Evolutionary conservation across 805 yeast genomes (phyloP).

Genomic region (Candida nitratophila): DNA sequence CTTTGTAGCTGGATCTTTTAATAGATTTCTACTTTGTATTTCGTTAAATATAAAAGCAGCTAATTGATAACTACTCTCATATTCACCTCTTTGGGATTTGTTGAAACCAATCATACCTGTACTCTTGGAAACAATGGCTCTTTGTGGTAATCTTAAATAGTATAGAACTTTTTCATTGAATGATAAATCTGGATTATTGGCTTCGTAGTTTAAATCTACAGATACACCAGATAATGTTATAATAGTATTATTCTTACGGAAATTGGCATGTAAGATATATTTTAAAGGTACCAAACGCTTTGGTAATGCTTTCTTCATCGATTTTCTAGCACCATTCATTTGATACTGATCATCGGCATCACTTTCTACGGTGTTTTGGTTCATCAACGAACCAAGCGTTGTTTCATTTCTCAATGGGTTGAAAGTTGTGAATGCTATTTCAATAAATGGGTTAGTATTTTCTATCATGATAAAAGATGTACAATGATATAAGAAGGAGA

Average conservation of each 20-base stretch:
- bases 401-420: conserved; percentile 1
- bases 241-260: conserved; percentile 78
- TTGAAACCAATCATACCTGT: conserved; percentile 89
- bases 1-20: conserved; percentile 2
- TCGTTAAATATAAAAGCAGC: conserved; percentile 63
- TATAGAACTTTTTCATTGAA: conserved; percentile 70
- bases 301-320: neutral
- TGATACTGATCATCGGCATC: neutral
- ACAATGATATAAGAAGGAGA: neutral
- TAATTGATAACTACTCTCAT: conserved; percentile 89
- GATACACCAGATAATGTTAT: conserved; percentile 66
- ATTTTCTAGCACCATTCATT: neutral
- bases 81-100: conserved; percentile 84
- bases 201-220: conserved; percentile 53
- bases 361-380: neutral
- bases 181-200: conserved; percentile 44
- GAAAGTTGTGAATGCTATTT: conserved; percentile 2
- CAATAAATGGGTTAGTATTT: conserved; percentile 4
- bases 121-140: conserved; percentile 56
- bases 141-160: conserved; percentile 74
- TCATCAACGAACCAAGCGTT: neutral
- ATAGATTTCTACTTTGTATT: conserved; percentile 47
- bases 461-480: no score
- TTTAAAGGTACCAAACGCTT: conserved; percentile 29
- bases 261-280: conserved; percentile 69